Percentiles rank a stretch among this genome's conserved stretches.
phyloP scores from a whole-genome alignment of 345 rosid species.

The Populus euphratica region DNA sequence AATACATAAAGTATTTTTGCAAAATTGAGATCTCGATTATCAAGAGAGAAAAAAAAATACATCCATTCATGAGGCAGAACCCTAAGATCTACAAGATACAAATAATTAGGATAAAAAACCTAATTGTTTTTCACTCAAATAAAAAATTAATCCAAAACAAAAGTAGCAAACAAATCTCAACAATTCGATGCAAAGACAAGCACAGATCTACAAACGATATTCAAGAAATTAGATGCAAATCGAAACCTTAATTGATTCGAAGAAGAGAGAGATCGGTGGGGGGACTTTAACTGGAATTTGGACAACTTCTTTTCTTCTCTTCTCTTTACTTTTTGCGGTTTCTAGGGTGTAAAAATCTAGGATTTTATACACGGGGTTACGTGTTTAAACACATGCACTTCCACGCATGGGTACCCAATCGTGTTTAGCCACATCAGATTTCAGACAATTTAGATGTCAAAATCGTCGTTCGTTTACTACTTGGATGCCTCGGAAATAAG shows the following conservation, averaged over 20 bases:
- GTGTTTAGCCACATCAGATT: conserved; percentile 11
- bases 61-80: background rate
- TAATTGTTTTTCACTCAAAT: background rate
- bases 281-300: background rate
- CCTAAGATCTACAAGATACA: background rate
- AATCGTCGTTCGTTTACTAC: background rate
- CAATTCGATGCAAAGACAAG: background rate
- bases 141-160: background rate
- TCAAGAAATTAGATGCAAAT: background rate
- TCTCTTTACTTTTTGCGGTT: background rate
- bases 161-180: background rate
- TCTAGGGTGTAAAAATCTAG: background rate
- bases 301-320: background rate
- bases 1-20: no score
- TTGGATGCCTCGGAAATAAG: background rate
- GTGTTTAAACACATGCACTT: background rate
- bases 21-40: background rate
- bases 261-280: background rate
- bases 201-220: no score
- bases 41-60: background rate
- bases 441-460: background rate
- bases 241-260: background rate
- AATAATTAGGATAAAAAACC: background rate
- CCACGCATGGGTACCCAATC: conserved; percentile 14
- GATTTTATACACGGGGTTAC: background rate